Evolutionary conservation across 148 eudicot species (phyloP).

Genomic region (Rhododendron vialii): DNA sequence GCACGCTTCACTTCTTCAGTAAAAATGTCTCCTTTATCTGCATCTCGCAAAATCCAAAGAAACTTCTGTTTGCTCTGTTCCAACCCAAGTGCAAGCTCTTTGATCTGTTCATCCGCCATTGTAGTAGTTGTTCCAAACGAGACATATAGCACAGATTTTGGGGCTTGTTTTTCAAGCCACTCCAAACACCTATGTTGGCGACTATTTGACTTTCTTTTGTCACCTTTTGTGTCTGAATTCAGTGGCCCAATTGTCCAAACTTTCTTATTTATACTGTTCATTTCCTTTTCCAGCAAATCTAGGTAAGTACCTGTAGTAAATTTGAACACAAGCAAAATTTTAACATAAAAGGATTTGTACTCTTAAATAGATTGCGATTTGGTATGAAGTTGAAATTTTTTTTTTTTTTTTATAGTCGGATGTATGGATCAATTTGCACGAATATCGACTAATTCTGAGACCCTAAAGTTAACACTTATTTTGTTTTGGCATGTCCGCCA

Average conservation of each 20-base stretch:
- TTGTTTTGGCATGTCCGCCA: no score
- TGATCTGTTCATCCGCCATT: conserved; percentile 3
- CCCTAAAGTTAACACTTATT: no score
- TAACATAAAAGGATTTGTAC: no score
- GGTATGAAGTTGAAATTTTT: no score
- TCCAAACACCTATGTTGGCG: neutral
- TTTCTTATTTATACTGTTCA: no score
- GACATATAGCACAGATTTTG: neutral
- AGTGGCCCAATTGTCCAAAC: no score
- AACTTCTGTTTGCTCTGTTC: conserved; percentile 9
- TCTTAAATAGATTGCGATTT: no score
- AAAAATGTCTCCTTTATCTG: neutral
- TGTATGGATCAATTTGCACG: rapidly evolving
- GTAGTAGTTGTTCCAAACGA: conserved; percentile 6
- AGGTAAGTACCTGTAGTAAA: neutral
- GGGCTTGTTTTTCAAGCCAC: neutral
- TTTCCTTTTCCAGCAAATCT: conserved; percentile 13
- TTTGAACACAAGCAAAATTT: no score
- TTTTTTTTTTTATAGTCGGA: no score
- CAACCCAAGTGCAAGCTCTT: conserved; percentile 4
- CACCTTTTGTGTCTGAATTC: neutral
- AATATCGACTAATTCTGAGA: no score
- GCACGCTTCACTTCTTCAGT: neutral
- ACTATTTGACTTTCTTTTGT: neutral
- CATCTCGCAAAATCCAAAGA: conserved; percentile 13